A percentile compares a stretch with the other conserved stretches of the same genome.
These are phyloP conservation scores for Termitomyces heimii DNA, from an alignment of 768 basidiomycete genomes.

Conservation along the genomic window DNA sequence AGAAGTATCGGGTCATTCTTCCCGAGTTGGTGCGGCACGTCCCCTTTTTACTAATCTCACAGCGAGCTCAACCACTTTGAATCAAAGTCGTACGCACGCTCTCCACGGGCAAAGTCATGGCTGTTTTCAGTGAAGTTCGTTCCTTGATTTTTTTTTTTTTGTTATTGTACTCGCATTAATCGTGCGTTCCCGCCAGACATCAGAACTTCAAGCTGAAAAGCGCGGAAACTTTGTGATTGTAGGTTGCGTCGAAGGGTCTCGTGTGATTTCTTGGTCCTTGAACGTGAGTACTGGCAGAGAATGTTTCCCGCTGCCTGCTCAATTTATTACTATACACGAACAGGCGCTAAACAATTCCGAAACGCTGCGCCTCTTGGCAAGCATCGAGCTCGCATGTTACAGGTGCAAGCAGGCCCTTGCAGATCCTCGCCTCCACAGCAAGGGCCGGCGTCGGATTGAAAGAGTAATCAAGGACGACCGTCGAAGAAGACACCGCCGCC, in stretches of 20 bases:
- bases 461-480: slow-evolving; percentile 84
- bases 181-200: slow-evolving; percentile 29
- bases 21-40: slow-evolving; percentile 64
- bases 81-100: slow-evolving; percentile 55
- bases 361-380: slow-evolving; percentile 74
- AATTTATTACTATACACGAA: neutral
- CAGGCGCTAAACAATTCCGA: slow-evolving; percentile 82
- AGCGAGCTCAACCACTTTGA: neutral
- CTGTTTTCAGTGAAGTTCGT: slow-evolving; percentile 66
- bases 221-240: slow-evolving; percentile 85
- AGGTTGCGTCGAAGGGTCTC: slow-evolving; percentile 66
- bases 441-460: slow-evolving; percentile 66
- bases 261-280: slow-evolving; percentile 80
- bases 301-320: slow-evolving; percentile 2
- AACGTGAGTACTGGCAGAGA: slow-evolving; percentile 44
- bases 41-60: neutral
- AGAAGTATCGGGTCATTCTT: slow-evolving; percentile 69
- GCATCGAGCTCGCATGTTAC: slow-evolving; percentile 82
- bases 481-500: slow-evolving; percentile 70
- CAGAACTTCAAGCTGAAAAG: slow-evolving; percentile 79
- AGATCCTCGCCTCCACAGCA: slow-evolving; percentile 62
- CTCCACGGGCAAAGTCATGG: slow-evolving; percentile 61
- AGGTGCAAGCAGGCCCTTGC: slow-evolving; percentile 61
- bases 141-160: neutral
- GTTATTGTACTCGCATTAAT: neutral